Base-by-base conservation (phyloP, 2,329 filamentous ascomycete species). In the Bipolaris cookei region DNA sequence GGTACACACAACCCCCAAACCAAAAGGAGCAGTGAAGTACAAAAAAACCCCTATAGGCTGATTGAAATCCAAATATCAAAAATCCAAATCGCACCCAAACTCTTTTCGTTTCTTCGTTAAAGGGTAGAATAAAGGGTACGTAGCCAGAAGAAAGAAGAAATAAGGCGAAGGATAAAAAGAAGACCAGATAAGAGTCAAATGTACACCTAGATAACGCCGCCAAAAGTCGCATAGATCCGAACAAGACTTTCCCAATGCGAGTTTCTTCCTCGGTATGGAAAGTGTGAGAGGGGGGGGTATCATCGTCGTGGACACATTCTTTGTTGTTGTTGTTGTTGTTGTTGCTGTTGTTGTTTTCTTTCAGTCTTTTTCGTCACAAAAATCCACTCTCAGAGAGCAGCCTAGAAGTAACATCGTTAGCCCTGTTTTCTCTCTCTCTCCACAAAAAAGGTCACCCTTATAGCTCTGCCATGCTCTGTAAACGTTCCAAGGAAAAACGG, bases 381-480 rank as follows among this genome's bases (percentile, higher is more conserved):
- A 84, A 83, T 70, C 82, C 82, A 68, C 81, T 83, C 75, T 84
- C 82, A 56, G 81, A 83, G 54, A 84, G 76, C 69, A 84, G 75
- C 73, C 82, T 84, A 62, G 38, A 13, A 41, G 16, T 60, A 54
- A 48, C 43, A 41, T 47, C 56, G 59, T 66, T 62, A 65, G 64
- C 58, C 37, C 51, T 38, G 47, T 49, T 45, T 43, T 45, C 41
- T 42, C 47, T 51, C 1, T 10, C 25, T 10, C 7, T 28, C 6
- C 25, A 28, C 8, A 25, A 16, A 30, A 51, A 52, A 41, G 57
- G 37, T 30, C n/a, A 30, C 32, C 20, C 18, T 37, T 25, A 47
- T 30, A 21, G 21, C n/a, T 48, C 32, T 47, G 28, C 39, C 39
- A 21, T 41, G 16, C n/a, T 38, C 37, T 28, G 13, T 28, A 35